Evolutionary conservation across 139 green algal species (phyloP), one percentile per base, ranked within the genome.

Genomic region (Coelastrella sp.): DNA sequence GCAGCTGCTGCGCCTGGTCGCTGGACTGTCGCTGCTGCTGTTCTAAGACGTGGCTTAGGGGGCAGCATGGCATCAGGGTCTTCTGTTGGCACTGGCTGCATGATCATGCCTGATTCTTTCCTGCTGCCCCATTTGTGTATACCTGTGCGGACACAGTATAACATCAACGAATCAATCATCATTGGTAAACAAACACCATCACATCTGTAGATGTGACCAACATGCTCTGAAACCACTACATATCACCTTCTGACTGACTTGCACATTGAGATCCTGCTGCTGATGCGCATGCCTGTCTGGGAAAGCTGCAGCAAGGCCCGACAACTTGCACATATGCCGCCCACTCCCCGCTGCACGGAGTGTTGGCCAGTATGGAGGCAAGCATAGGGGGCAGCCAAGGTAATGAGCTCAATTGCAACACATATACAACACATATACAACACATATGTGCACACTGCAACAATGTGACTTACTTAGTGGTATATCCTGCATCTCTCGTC

Each of bases 401-500:
- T 47, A 47, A 47, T 47, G 32, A 47, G 32, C 32, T 0, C 32
- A 47, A 47, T 47, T 47, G 0, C 32, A 47, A 47, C 32, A 47
- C 32, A 47, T 94, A 96, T 5, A n/a, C n/a, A n/a, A n/a, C n/a
- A n/a, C n/a, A n/a, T n/a, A n/a, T n/a, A n/a, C 32, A 47, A 47
- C 32, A 47, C 32, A 47, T 94, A 96, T 5, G 58, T 83, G 32
- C 19, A 4, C 32, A 47, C 32, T 83, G 77, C 77, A 65, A 13
- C 54, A 22, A 61, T 47, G 5, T n/a, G 6, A 80, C 83, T 80
- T 68, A 88, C 83, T 83, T 19, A 99, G 66, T 2, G 98, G 97
- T 73, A 99, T 99, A 14, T 99, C 98, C 57, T 95, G 83, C 92
- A 99, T 94, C 88, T 99, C 98, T 32, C 95, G 89, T 73, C 94